Evolutionary conservation across 345 rosid species (phyloP).

Genomic region (Eucalyptus polybractea): DNA sequence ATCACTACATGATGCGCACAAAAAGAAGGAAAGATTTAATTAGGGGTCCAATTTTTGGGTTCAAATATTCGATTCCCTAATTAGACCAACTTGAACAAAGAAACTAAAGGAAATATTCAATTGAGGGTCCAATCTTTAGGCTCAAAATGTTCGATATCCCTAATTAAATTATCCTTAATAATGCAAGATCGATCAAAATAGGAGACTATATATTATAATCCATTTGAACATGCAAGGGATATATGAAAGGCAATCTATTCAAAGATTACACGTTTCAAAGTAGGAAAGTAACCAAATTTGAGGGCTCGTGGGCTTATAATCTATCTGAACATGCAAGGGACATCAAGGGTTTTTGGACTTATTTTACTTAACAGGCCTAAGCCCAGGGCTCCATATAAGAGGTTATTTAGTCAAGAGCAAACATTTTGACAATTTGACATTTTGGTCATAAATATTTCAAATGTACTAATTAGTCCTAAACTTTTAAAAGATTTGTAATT

Average conservation of each 20-base stretch:
- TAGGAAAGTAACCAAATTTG: not conserved
- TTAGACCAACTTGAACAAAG: not conserved
- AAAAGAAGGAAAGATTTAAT: not conserved
- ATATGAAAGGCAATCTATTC: not conserved
- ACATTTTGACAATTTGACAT: too few species aligned
- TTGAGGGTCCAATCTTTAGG: not conserved
- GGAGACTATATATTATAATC: not conserved
- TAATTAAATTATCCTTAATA: not conserved
- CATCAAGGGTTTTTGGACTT: not conserved
- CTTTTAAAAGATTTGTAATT: too few species aligned
- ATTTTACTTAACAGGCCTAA: not conserved
- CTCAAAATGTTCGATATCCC: not conserved
- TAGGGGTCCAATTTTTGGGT: not conserved
- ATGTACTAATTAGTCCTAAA: too few species aligned
- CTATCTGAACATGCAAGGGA: not conserved
- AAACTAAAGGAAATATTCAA: not conserved
- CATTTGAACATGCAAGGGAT: not conserved
- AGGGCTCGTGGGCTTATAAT: not conserved
- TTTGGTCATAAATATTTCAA: fast-evolving
- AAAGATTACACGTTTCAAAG: not conserved
- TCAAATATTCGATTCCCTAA: not conserved
- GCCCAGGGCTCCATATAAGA: not conserved
- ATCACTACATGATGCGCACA: not conserved
- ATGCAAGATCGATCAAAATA: not conserved
- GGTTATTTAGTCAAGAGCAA: not conserved